Evolutionary conservation across 83 land plant species (phyloP).

Genomic region (Diphasiastrum complanatum): DNA sequence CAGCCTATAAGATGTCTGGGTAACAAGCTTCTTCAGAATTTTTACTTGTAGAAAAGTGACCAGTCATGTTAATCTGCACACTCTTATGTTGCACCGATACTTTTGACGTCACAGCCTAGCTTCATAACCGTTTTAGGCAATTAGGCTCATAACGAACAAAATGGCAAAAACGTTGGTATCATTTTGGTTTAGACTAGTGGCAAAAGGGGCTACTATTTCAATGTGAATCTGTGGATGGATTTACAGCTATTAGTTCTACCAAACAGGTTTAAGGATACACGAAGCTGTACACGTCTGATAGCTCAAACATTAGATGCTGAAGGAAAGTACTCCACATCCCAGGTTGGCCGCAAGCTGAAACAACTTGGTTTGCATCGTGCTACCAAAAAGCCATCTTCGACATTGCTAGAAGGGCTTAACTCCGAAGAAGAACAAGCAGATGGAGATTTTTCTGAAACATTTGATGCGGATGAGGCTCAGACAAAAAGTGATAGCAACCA

Average conservation of each 20-base stretch:
- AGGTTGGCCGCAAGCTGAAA: conserved; percentile 62
- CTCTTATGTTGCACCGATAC: conserved; percentile 4
- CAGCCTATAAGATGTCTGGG: no score
- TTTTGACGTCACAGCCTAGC: not conserved
- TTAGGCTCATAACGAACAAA: not conserved
- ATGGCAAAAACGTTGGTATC: not conserved
- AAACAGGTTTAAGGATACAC: conserved; percentile 56
- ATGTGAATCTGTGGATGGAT: not conserved
- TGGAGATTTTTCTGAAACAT: no score
- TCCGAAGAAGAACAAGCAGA: no score
- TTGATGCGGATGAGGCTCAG: no score
- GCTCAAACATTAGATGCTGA: conserved; percentile 56
- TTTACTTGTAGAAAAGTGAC: no score
- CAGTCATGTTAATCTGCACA: no score
- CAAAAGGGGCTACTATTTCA: not conserved
- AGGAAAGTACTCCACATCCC: conserved; percentile 44
- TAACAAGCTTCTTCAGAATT: no score
- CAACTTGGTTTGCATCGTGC: conserved; percentile 50
- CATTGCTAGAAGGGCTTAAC: no score
- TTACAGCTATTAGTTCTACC: not conserved
- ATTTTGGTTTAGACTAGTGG: not conserved
- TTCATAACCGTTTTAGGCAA: not conserved
- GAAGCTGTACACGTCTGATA: conserved; percentile 60
- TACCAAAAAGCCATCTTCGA: conserved; percentile 1
- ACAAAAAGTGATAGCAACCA: no score